Evolutionary conservation across 192 early-diverging fungal genomes (phyloP).

Genomic region (Gigaspora rosea): DNA sequence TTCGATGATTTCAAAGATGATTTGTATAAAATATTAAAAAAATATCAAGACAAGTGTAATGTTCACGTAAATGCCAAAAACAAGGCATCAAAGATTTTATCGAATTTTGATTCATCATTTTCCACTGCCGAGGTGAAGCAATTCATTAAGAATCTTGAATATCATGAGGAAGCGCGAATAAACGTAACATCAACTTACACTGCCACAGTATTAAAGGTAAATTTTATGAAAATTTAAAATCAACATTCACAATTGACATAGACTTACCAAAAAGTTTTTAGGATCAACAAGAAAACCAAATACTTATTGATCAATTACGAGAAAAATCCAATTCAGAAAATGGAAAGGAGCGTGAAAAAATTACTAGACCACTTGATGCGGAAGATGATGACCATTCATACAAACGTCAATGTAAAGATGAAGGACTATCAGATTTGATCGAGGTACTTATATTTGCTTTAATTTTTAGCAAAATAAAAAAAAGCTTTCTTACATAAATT

Average conservation of each 20-base stretch:
- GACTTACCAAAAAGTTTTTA: conserved; percentile 3
- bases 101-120: background rate
- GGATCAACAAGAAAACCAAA: conserved; percentile 10
- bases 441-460: conserved; percentile 14
- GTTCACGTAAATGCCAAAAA: background rate
- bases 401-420: conserved; percentile 7
- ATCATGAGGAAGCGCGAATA: background rate
- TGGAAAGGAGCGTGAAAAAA: background rate
- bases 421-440: background rate
- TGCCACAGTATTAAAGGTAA: background rate
- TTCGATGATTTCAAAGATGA: background rate
- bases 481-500: conserved; percentile 7
- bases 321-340: background rate
- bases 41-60: background rate
- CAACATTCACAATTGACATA: conserved; percentile 1
- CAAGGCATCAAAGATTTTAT: background rate
- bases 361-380: conserved; percentile 9
- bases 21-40: background rate
- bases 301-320: conserved; percentile 11
- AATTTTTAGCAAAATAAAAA: conserved; percentile 17
- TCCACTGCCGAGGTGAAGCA: background rate
- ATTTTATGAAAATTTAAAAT: conserved; percentile 13
- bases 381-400: conserved; percentile 1
- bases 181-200: background rate
- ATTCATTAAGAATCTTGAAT: background rate